phyloP scores from a whole-genome alignment of 2,329 filamentous ascomycete genomes.

The Aspergillus glaucus region DNA sequence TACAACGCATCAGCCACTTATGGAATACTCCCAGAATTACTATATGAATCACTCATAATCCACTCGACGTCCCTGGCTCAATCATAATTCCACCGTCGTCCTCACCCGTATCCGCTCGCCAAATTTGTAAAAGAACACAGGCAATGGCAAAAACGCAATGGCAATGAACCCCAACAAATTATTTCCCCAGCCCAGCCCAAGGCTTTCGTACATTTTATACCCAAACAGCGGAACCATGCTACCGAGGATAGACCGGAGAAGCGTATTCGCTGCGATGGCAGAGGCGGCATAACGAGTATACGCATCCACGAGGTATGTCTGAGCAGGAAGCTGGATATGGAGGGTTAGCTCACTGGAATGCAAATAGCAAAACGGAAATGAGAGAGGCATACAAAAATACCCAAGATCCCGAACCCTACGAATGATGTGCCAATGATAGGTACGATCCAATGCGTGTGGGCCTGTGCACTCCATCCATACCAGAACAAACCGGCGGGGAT shows the following conservation, averaged over 20 bases:
- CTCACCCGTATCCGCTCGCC: neutral
- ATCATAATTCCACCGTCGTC: neutral
- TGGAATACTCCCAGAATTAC: neutral
- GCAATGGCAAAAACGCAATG: neutral
- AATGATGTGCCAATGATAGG: conserved; percentile 43
- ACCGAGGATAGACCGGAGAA: conserved; percentile 40
- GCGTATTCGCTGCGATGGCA: conserved; percentile 42
- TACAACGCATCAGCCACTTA: too few relatives aligned
- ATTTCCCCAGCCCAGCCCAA: conserved; percentile 31
- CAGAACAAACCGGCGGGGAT: conserved; percentile 42
- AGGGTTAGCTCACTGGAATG: too few relatives aligned
- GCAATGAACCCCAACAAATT: conserved; percentile 32
- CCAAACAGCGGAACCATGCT: conserved; percentile 47
- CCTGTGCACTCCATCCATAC: conserved; percentile 46
- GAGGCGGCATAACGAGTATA: conserved; percentile 43
- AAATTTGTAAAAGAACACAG: neutral
- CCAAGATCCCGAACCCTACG: conserved; percentile 32
- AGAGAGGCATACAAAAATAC: too few relatives aligned
- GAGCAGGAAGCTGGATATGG: neutral
- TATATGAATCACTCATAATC: neutral
- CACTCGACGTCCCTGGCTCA: neutral
- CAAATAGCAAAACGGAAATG: too few relatives aligned
- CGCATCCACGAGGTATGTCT: conserved; percentile 25
- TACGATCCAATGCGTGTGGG: conserved; percentile 39
- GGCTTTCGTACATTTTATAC: conserved; percentile 29